These are phyloP conservation scores for Mycena crocata DNA, from an alignment of 768 basidiomycete genomes.

Conservation along the genomic window DNA sequence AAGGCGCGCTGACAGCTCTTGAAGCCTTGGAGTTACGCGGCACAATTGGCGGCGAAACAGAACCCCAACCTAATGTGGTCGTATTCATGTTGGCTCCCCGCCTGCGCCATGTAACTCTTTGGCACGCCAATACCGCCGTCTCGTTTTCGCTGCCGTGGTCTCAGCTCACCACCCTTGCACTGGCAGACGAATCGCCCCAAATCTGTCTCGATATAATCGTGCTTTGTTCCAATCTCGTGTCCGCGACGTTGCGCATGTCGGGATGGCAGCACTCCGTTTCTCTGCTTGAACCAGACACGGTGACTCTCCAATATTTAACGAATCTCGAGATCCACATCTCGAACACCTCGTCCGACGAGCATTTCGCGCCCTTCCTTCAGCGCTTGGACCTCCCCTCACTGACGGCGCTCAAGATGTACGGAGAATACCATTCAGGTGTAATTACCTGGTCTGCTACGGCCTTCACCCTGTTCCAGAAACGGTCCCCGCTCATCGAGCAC, in stretches of 20 bases:
- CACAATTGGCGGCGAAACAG: slow-evolving; percentile 5
- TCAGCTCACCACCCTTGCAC: slow-evolving; percentile 17
- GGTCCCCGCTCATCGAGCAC: slow-evolving; percentile 18
- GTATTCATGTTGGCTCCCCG: slow-evolving; percentile 10
- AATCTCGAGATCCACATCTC: slow-evolving; percentile 25
- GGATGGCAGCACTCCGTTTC: slow-evolving; percentile 19
- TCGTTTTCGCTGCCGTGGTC: slow-evolving; percentile 21
- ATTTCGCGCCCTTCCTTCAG: slow-evolving; percentile 27
- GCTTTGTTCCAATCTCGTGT: slow-evolving; percentile 17
- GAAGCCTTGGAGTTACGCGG: slow-evolving; percentile 22
- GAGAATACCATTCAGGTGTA: slow-evolving; percentile 28
- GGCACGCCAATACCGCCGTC: slow-evolving; percentile 16
- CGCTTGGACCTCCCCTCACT: slow-evolving; percentile 20
- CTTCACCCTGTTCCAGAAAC: slow-evolving; percentile 23
- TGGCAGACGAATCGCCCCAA: slow-evolving; percentile 25
- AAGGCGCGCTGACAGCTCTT: slow-evolving; percentile 12
- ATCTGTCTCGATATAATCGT: slow-evolving; percentile 21
- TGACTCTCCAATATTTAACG: slow-evolving; percentile 4
- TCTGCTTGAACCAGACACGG: slow-evolving; percentile 2
- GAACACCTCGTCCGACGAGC: slow-evolving; percentile 23
- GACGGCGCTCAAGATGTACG: slow-evolving; percentile 19
- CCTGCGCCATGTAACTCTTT: slow-evolving; percentile 19
- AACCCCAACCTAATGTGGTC: not conserved
- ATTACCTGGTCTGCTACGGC: slow-evolving; percentile 23
- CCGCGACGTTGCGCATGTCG: slow-evolving; percentile 22